A percentile compares a stretch with the other conserved stretches of the same genome.
These are phyloP conservation scores for Rhizopus sp. DNA, from an alignment of 371 early-diverging fungal genomes.

Conservation along the genomic window DNA sequence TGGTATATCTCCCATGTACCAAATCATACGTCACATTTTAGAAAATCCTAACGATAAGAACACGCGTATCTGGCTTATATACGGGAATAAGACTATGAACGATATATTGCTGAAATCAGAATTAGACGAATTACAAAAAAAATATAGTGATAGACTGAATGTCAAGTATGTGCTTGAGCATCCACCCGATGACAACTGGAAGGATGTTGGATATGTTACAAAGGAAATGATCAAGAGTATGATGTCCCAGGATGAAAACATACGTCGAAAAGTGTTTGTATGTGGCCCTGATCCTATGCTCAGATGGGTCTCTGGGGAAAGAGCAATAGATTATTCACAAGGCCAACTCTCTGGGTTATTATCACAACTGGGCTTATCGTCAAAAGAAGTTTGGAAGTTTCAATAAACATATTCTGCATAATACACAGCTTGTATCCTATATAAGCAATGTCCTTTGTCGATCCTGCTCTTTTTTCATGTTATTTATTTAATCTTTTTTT, in stretches of 20 bases:
- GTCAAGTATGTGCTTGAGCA: slow-evolving; percentile 42
- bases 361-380: slow-evolving; percentile 30
- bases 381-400: slow-evolving; percentile 49
- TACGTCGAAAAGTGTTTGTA: slow-evolving; percentile 35
- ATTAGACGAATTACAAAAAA: slow-evolving; percentile 31
- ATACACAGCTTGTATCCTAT: background rate
- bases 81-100: slow-evolving; percentile 49
- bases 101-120: slow-evolving; percentile 56
- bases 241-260: slow-evolving; percentile 13
- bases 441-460: background rate
- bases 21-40: slow-evolving; percentile 35
- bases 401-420: slow-evolving; percentile 18
- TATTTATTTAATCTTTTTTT: no score
- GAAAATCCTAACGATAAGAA: slow-evolving; percentile 30
- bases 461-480: background rate
- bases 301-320: slow-evolving; percentile 40
- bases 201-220: slow-evolving; percentile 27
- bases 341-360: slow-evolving; percentile 45
- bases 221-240: slow-evolving; percentile 20
- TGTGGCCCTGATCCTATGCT: slow-evolving; percentile 52
- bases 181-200: slow-evolving; percentile 19
- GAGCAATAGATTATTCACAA: slow-evolving; percentile 44
- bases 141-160: slow-evolving; percentile 34
- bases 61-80: slow-evolving; percentile 51
- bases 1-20: slow-evolving; percentile 90